These are phyloP conservation scores for Pleodorina starrii DNA, from an alignment of 139 green algal species.

Conservation along the genomic window DNA sequence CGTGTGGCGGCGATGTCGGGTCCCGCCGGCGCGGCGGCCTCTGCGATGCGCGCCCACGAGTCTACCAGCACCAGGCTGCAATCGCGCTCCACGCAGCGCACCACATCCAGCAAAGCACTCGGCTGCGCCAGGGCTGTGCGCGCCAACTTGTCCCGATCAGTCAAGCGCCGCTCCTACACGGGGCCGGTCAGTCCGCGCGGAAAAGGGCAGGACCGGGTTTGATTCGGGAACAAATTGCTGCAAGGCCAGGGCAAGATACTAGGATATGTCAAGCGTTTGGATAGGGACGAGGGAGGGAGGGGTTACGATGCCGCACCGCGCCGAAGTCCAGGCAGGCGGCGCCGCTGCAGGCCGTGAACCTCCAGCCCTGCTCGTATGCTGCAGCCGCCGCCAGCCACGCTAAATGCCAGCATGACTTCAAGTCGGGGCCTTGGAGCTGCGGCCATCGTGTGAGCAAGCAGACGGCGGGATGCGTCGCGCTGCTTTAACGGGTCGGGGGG, in stretches of 20 bases:
- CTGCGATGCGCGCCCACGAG: neutral
- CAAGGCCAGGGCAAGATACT: too few species aligned
- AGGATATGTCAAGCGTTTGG: too few species aligned
- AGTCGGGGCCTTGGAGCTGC: neutral
- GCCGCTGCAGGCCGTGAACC: neutral
- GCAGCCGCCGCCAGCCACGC: conserved; percentile 17
- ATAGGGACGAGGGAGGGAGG: too few species aligned
- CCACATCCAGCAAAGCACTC: neutral
- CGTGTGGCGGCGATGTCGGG: neutral
- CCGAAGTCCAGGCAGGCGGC: neutral
- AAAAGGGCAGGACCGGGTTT: too few species aligned
- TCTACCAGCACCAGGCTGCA: conserved; percentile 24
- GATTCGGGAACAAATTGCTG: too few species aligned
- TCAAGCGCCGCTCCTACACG: neutral
- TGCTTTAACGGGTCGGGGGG: too few species aligned
- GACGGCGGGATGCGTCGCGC: too few species aligned
- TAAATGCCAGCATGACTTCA: neutral
- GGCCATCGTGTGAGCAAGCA: too few species aligned
- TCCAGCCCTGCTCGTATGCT: neutral
- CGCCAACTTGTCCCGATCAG: neutral
- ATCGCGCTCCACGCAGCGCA: neutral
- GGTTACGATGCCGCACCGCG: too few species aligned
- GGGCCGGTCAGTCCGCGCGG: too few species aligned
- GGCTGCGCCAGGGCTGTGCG: neutral
- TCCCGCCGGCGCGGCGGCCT: neutral